Percentiles rank a stretch among this genome's conserved stretches.
phyloP scores from a whole-genome alignment of 129 eudicot genomes.

The Lactuca saligna region DNA sequence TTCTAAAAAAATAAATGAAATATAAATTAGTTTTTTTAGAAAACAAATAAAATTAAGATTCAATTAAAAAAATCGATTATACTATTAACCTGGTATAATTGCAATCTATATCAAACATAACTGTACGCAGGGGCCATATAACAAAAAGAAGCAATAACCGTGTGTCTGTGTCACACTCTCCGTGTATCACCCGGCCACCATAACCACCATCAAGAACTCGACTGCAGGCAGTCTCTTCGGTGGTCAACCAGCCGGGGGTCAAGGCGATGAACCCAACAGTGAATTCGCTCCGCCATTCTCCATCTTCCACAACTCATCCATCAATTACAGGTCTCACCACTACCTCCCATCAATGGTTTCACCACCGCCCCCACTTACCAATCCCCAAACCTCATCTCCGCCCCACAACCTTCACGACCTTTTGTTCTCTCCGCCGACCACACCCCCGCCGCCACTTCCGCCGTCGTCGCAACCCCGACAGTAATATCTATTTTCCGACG shows the following conservation, averaged over 20 bases:
- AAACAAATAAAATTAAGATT: no score
- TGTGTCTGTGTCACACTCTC: background rate
- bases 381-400: slow-evolving; percentile 17
- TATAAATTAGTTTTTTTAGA: no score
- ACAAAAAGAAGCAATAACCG: background rate
- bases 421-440: slow-evolving; percentile 48
- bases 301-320: slow-evolving; percentile 13
- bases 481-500: slow-evolving; percentile 30
- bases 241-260: slow-evolving; percentile 14
- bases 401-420: slow-evolving; percentile 11
- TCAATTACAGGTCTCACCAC: slow-evolving; percentile 13
- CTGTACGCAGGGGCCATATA: background rate
- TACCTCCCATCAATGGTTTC: slow-evolving; percentile 10
- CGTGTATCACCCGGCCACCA: background rate
- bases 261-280: slow-evolving; percentile 36
- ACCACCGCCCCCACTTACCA: slow-evolving; percentile 13
- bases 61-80: no score
- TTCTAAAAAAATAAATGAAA: no score
- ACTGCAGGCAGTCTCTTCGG: background rate
- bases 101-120: no score
- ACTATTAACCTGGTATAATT: no score
- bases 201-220: background rate
- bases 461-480: slow-evolving; percentile 29
- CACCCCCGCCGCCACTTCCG: slow-evolving; percentile 56
- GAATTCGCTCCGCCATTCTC: slow-evolving; percentile 28